phyloP scores from a whole-genome alignment of 169 alveolate genomes.

The Eimeria zaria region DNA sequence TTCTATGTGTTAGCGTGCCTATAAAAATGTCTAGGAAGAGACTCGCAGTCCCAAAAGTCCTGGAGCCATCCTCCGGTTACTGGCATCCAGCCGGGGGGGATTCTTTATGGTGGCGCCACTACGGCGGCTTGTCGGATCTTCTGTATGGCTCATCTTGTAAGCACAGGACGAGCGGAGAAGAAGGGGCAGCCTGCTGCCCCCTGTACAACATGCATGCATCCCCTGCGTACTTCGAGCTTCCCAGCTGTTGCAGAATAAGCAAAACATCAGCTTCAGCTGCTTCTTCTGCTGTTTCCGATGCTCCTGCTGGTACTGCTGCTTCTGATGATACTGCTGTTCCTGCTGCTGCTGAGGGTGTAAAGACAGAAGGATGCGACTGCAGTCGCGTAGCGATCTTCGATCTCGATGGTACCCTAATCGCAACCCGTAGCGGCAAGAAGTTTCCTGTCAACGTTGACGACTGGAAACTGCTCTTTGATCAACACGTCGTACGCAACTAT shows the following conservation, averaged over 20 bases:
- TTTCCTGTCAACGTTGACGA: constrained; percentile 69
- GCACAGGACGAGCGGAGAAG: neutral
- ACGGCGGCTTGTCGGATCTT: neutral
- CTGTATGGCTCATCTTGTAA: neutral
- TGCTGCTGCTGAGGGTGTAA: neutral
- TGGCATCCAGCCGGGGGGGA: constrained; percentile 73
- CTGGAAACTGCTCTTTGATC: constrained; percentile 77
- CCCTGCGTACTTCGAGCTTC: constrained; percentile 26
- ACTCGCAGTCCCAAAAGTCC: neutral
- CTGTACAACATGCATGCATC: constrained; percentile 68
- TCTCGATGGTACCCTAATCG: constrained; percentile 84
- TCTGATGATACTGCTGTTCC: neutral
- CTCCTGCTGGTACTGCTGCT: neutral
- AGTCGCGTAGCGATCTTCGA: constrained; percentile 81
- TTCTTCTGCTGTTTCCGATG: neutral
- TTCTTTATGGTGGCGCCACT: constrained; percentile 63
- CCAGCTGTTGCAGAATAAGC: constrained; percentile 36
- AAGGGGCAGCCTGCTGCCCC: constrained; percentile 5
- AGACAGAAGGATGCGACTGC: constrained; percentile 36
- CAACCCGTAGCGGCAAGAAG: constrained; percentile 85
- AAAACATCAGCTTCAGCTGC: neutral
- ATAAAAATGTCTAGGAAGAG: neutral
- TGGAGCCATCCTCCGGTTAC: constrained; percentile 14
- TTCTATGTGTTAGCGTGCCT: neutral
- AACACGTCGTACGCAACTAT: neutral